Evolutionary conservation across 23 red algal genomes (phyloP).

Genomic region (Cyanidiococcus yangmingshanensis): DNA sequence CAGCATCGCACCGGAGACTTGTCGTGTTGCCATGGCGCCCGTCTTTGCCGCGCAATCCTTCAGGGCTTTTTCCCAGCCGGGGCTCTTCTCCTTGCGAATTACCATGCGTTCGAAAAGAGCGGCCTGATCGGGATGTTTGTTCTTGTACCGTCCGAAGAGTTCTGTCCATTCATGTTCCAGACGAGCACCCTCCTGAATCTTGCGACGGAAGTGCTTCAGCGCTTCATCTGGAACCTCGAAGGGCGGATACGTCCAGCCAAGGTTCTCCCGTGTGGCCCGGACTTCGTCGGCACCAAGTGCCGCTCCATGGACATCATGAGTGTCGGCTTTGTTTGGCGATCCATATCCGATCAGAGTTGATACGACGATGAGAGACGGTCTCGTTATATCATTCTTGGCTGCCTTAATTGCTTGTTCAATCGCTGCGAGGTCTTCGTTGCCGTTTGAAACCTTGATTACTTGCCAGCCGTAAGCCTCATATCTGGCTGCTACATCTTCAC

Average conservation of each 20-base stretch:
- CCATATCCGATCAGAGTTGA: conserved; percentile 80
- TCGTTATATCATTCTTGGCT: conserved; percentile 44
- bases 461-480: conserved; percentile 94
- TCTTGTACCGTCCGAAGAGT: conserved; percentile 46
- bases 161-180: conserved; percentile 40
- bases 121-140: conserved; percentile 41
- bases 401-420: conserved; percentile 50
- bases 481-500: conserved; percentile 69
- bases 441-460: conserved; percentile 59
- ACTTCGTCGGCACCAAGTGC: conserved; percentile 72
- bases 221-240: conserved; percentile 68
- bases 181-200: conserved; percentile 34
- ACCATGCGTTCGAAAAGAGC: conserved; percentile 45
- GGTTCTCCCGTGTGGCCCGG: conserved; percentile 33
- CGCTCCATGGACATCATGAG: conserved; percentile 56
- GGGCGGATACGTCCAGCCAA: conserved; percentile 54
- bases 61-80: conserved; percentile 32
- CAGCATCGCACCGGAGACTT: conserved; percentile 59
- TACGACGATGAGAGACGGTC: conserved; percentile 73
- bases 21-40: conserved; percentile 52
- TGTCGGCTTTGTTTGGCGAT: conserved; percentile 60
- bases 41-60: conserved; percentile 30
- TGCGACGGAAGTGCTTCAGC: conserved; percentile 46
- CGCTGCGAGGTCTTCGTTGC: conserved; percentile 40
- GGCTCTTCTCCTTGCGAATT: conserved; percentile 23